phyloP scores from a whole-genome alignment of 2,329 filamentous ascomycete species.

The Verticillium zaregamsianum region DNA sequence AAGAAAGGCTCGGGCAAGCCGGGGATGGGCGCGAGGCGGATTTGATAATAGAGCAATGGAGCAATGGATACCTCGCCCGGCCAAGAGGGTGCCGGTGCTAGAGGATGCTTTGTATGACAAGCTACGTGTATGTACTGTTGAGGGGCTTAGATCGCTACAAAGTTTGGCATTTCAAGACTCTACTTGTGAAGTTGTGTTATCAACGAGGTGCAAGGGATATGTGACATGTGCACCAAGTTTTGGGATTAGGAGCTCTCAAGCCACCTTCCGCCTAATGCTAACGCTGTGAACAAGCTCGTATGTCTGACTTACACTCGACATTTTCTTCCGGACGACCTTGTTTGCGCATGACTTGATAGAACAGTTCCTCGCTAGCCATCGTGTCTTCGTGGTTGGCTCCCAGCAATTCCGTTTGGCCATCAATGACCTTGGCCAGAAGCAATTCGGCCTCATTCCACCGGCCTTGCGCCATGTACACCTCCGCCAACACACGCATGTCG shows the following conservation, averaged over 20 bases:
- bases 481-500: not conserved
- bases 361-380: not conserved
- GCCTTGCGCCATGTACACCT: not conserved
- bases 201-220: not conserved
- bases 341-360: not conserved
- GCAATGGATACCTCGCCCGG: conserved; percentile 3
- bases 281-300: not conserved
- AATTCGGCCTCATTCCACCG: not conserved
- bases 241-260: not conserved
- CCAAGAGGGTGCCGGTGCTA: conserved; percentile 6
- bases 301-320: not conserved
- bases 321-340: not conserved
- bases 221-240: not conserved
- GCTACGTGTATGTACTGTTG: conserved; percentile 22
- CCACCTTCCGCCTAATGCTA: not conserved
- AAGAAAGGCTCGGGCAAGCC: not conserved
- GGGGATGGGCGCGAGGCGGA: not conserved
- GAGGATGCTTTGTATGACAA: conserved; percentile 28
- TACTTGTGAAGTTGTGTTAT: not conserved
- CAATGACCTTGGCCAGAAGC: not conserved
- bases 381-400: not conserved
- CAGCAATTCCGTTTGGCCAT: not conserved
- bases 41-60: conserved; percentile 6
- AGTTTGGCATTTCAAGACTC: not conserved
- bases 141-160: not conserved